Percentiles rank a stretch among this genome's conserved stretches.
phyloP scores from a whole-genome alignment of 129 eudicot species.

The Smallanthus sonchifolius region DNA sequence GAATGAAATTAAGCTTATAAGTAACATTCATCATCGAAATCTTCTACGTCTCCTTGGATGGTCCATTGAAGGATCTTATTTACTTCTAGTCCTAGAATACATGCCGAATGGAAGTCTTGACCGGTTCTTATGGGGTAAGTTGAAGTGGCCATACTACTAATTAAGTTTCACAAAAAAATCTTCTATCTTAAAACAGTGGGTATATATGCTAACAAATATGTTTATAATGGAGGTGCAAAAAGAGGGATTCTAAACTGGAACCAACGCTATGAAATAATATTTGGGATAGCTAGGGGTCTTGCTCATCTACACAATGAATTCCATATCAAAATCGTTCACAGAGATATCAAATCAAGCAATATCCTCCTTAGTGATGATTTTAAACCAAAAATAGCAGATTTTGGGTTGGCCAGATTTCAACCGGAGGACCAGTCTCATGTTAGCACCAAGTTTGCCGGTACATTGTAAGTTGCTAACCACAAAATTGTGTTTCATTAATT shows the following conservation, averaged over 20 bases:
- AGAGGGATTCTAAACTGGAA: constrained; percentile 51
- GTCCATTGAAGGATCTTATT: constrained; percentile 46
- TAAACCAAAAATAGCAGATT: constrained; percentile 68
- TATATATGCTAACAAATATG: neutral
- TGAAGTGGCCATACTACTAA: neutral
- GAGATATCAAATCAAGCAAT: constrained; percentile 67
- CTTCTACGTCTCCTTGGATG: constrained; percentile 69
- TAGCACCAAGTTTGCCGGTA: constrained; percentile 71
- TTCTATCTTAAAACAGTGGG: neutral
- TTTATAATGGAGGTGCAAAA: constrained; percentile 37
- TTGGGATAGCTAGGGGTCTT: constrained; percentile 65
- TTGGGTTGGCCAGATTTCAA: constrained; percentile 62
- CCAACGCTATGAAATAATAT: constrained; percentile 53
- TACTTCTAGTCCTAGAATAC: constrained; percentile 64
- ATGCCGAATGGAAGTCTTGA: constrained; percentile 78
- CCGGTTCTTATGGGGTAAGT: constrained; percentile 54
- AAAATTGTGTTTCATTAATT: neutral
- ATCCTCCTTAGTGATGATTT: constrained; percentile 50
- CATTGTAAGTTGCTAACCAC: constrained; percentile 44
- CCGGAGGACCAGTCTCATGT: constrained; percentile 61
- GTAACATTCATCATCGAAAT: constrained; percentile 67
- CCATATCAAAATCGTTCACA: constrained; percentile 59
- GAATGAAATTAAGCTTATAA: constrained; percentile 62
- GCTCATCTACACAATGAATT: constrained; percentile 65
- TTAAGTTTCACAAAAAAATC: neutral